Percentiles rank a stretch among this genome's conserved stretches.
Evolutionary conservation across 768 basidiomycete species (phyloP).

Genomic region (Gymnopilus dilepis): DNA sequence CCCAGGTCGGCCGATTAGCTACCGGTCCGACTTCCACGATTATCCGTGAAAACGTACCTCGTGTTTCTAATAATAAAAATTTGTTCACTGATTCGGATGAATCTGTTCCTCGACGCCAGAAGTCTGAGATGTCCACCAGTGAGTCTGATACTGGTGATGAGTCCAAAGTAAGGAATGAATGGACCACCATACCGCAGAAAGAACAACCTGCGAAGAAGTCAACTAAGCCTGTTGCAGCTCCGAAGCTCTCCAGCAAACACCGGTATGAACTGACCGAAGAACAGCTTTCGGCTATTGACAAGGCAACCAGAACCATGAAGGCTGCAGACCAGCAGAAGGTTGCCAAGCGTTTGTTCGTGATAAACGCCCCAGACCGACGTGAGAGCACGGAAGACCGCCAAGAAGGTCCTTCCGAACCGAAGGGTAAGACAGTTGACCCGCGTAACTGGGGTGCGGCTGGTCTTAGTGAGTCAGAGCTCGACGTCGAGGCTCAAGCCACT

Average conservation of each 20-base stretch:
- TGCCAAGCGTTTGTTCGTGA: neutral
- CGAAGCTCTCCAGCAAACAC: neutral
- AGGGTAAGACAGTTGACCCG: constrained; percentile 31
- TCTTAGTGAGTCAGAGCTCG: constrained; percentile 19
- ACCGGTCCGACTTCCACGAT: neutral
- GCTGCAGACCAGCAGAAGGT: neutral
- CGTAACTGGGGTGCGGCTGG: constrained; percentile 28
- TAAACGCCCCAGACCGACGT: neutral
- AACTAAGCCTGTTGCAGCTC: neutral
- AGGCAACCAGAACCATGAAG: neutral
- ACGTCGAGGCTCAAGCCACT: constrained; percentile 21
- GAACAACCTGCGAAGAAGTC: neutral
- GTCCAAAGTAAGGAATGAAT: neutral
- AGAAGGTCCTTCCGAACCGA: constrained; percentile 16
- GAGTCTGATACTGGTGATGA: neutral
- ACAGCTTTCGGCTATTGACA: neutral
- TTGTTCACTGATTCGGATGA: neutral
- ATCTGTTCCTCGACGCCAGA: neutral
- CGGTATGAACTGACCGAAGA: neutral
- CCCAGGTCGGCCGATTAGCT: neutral
- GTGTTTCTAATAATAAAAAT: neutral
- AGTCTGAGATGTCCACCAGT: neutral
- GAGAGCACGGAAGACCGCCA: neutral
- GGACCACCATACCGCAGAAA: neutral
- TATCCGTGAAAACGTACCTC: neutral